These are phyloP conservation scores for Pulveroboletus sp. DNA, from an alignment of 768 basidiomycete genomes.

Conservation along the genomic window DNA sequence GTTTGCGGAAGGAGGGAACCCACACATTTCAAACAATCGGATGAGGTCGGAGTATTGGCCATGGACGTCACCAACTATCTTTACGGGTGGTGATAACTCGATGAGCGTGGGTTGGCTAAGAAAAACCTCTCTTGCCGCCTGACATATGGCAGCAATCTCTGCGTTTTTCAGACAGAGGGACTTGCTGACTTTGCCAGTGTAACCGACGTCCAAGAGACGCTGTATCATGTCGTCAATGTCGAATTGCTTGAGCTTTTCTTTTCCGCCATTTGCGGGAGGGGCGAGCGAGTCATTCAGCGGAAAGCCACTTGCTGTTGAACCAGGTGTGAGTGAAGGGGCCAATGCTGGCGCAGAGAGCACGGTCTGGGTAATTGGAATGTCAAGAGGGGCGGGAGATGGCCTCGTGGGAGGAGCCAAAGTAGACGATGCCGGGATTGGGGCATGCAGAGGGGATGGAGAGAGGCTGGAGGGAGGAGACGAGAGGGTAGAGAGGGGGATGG, in stretches of 20 bases:
- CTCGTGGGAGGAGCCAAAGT: constrained; percentile 24
- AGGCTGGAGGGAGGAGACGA: constrained; percentile 37
- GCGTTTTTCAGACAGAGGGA: constrained; percentile 92
- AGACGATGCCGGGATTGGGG: constrained; percentile 10
- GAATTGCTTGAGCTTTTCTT: constrained; percentile 63
- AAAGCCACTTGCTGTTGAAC: constrained; percentile 41
- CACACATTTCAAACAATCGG: constrained; percentile 98
- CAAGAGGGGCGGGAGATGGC: constrained; percentile 55
- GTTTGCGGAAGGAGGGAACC: constrained; percentile 94
- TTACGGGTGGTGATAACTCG: constrained; percentile 95
- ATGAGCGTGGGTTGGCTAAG: constrained; percentile 95
- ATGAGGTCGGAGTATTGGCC: constrained; percentile 99
- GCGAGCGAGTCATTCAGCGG: constrained; percentile 34
- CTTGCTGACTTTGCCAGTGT: constrained; percentile 97
- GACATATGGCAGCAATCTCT: constrained; percentile 92
- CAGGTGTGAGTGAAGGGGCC: constrained; percentile 45
- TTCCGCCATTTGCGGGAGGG: constrained; percentile 37
- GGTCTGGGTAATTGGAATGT: constrained; percentile 77
- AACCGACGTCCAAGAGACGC: constrained; percentile 92
- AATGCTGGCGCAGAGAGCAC: constrained; percentile 72
- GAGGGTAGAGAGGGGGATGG: constrained; percentile 34
- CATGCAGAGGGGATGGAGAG: constrained; percentile 37
- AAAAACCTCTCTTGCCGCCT: constrained; percentile 94
- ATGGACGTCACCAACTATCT: constrained; percentile 99
- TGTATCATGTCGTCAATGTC: constrained; percentile 99